These are phyloP conservation scores for Coffea eugenioides DNA, from an alignment of 257 asterid genomes.

Conservation along the genomic window DNA sequence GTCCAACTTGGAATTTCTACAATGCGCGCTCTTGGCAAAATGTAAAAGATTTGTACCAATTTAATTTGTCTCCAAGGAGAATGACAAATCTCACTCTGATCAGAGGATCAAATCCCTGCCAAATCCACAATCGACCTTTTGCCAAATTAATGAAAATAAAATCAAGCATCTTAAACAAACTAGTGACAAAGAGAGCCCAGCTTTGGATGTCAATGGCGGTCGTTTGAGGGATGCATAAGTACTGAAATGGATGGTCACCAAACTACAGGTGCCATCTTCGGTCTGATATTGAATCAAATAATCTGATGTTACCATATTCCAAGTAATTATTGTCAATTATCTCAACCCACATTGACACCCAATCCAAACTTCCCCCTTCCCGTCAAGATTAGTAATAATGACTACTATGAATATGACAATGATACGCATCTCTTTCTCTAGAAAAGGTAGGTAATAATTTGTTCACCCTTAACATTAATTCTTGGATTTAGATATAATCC, in stretches of 20 bases:
- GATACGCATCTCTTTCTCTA: not conserved
- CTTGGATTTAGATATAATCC: not conserved
- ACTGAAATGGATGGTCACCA: conserved; percentile 51
- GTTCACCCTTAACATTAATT: not conserved
- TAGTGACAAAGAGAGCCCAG: conserved; percentile 29
- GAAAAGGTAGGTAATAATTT: not conserved
- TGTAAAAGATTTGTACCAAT: no score
- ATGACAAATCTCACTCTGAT: not conserved
- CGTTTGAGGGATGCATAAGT: conserved; percentile 38
- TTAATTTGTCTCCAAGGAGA: not conserved
- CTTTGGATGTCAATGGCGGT: conserved; percentile 50
- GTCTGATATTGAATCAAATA: not conserved
- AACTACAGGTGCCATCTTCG: conserved; percentile 30
- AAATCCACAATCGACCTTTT: no score
- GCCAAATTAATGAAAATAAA: not conserved
- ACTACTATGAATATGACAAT: not conserved
- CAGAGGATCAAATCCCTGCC: no score
- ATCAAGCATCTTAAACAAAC: conserved; percentile 3
- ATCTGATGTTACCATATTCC: not conserved
- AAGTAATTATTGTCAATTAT: conserved; percentile 16
- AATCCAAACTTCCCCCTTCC: conserved; percentile 15
- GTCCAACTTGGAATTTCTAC: no score
- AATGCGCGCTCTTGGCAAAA: not conserved
- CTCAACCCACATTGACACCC: not conserved
- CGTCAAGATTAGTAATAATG: not conserved